These are phyloP conservation scores for Penicillium herquei DNA, from an alignment of 495 filamentous ascomycete species.

Conservation along the genomic window DNA sequence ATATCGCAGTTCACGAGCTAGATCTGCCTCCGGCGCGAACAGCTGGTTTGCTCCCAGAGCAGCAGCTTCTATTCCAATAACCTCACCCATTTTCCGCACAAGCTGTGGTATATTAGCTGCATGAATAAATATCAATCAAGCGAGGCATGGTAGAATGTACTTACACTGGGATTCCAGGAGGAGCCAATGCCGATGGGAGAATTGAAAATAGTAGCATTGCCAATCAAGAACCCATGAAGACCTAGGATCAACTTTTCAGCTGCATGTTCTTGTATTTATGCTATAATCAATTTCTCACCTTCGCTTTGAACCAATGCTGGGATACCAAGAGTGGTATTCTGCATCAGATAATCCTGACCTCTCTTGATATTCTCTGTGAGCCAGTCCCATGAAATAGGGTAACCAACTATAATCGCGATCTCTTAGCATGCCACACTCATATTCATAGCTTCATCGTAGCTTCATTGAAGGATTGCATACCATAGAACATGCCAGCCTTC, in stretches of 20 bases:
- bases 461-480: slow-evolving; percentile 15
- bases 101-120: slow-evolving; percentile 26
- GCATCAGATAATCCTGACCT: slow-evolving; percentile 62
- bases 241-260: slow-evolving; percentile 19
- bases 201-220: slow-evolving; percentile 74
- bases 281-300: slow-evolving; percentile 26
- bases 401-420: slow-evolving; percentile 47
- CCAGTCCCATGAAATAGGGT: slow-evolving; percentile 60
- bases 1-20: slow-evolving; percentile 65
- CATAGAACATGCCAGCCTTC: slow-evolving; percentile 64
- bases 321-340: slow-evolving; percentile 64
- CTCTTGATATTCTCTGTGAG: slow-evolving; percentile 57
- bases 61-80: slow-evolving; percentile 59
- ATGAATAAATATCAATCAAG: not conserved
- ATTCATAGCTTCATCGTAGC: not conserved
- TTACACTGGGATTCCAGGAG: slow-evolving; percentile 56
- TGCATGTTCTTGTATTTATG: not conserved
- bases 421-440: not conserved
- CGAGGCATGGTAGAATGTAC: not conserved
- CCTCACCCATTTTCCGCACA: slow-evolving; percentile 58
- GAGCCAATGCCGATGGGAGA: slow-evolving; percentile 68
- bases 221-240: slow-evolving; percentile 67
- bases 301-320: slow-evolving; percentile 70
- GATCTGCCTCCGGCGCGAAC: slow-evolving; percentile 65
- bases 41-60: slow-evolving; percentile 67